A percentile compares a stretch with the other conserved stretches of the same genome.
Evolutionary conservation across 371 early-diverging fungal genomes (phyloP).

Genomic region (Mycotypha africana): DNA sequence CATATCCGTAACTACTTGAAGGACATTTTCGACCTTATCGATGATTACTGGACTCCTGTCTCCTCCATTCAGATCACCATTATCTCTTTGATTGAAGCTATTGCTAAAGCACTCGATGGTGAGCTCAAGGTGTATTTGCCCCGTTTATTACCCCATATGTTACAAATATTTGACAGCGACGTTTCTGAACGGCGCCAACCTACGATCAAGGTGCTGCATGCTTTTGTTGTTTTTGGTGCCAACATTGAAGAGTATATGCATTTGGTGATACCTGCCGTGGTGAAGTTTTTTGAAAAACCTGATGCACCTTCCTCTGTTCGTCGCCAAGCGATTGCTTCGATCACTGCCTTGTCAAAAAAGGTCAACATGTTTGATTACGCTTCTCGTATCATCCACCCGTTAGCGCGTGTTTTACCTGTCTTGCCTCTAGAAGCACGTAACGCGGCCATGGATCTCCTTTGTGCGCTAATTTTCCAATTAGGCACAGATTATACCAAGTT

Average conservation of each 20-base stretch:
- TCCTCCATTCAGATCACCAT: constrained; percentile 76
- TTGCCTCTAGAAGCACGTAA: constrained; percentile 59
- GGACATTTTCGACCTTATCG: constrained; percentile 76
- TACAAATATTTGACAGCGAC: constrained; percentile 79
- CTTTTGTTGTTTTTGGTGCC: constrained; percentile 80
- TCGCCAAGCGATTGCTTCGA: constrained; percentile 71
- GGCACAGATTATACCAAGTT: constrained; percentile 87
- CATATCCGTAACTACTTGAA: constrained; percentile 84
- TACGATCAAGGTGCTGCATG: constrained; percentile 77
- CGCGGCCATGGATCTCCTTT: constrained; percentile 79
- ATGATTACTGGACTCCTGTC: constrained; percentile 75
- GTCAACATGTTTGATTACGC: constrained; percentile 89
- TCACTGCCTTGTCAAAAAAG: constrained; percentile 73
- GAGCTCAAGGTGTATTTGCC: constrained; percentile 86
- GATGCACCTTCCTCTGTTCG: constrained; percentile 66
- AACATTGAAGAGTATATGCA: constrained; percentile 94
- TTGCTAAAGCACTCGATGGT: constrained; percentile 80
- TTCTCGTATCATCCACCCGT: constrained; percentile 86
- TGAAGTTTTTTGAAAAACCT: constrained; percentile 73
- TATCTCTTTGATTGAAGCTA: constrained; percentile 79
- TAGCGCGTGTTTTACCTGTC: constrained; percentile 71
- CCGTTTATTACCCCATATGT: constrained; percentile 55
- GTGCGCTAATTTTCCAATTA: constrained; percentile 81
- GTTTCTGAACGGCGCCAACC: constrained; percentile 64
- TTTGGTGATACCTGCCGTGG: constrained; percentile 85